Evolutionary conservation across 192 early-diverging fungal genomes (phyloP), one percentile per base, ranked within the genome.

Genomic region (Podila epicladia): DNA sequence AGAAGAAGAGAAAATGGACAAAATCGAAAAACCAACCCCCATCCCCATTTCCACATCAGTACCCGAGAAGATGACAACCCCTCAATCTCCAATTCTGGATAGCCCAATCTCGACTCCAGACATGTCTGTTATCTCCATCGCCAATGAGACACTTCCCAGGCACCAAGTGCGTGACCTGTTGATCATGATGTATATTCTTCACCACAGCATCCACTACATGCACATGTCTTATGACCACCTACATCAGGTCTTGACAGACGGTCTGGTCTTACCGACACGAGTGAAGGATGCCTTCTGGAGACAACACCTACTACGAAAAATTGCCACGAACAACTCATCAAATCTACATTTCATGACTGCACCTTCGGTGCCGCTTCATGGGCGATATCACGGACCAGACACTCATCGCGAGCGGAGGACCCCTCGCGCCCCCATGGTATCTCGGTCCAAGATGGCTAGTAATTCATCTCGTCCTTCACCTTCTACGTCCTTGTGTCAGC

Each of bases 201-300:
- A 80, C 62, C 60, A 80, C 35, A 80, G 77, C 9, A 73, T 80
- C 7, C 70, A 80, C 41, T 80, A 80, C 49, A 80, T 71, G 29
- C 77, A 80, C 24, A 80, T 80, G 65, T 58, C 69, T 9, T 80
- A 73, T 62, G 77, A 80, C 11, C 61, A 80, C 0, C 62, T 80
- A 0, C 51, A 80, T 53, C 77, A 69, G 45, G 33, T 80, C 22
- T 24, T 80, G 24, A 73, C 38, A 7, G 77, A 80, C 12, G 77
- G 71, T 17, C 62, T 80, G 11, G 77, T 80, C 2, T 22, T 80
- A 49, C 77, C 77, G 45, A 37, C 65, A 0, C 64, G 77, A 33
- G 59, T 73, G 62, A 80, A 80, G 67, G 77, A 80, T 58, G 70
- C 77, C 4, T 80, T 80, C 31, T 80, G 77, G 77, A 38, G 77